Base-by-base conservation (phyloP, 2,329 filamentous ascomycete species). In the Geosmithia flava region DNA sequence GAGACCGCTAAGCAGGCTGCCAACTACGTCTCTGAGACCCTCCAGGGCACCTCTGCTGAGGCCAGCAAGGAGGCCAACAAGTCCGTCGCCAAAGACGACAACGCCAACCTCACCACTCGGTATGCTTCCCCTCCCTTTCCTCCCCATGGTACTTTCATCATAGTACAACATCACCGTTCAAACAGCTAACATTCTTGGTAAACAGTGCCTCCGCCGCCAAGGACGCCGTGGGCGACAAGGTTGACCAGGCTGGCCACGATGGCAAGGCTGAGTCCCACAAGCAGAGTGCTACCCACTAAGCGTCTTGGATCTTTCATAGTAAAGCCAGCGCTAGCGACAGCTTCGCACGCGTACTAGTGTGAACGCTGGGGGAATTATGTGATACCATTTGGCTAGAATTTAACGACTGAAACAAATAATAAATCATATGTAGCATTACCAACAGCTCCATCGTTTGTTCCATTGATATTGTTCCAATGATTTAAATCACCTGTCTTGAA, bases 31-130 rank as follows among this genome's bases (percentile, higher is more conserved):
- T 67, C 76, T 55, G 81, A 85, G 75, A 69, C 70, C 56, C 63
- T 83, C 60, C 75, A 83, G 71, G 72, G 78, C 57, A 69, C 70
- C 47, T 60, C 69, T 55, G 68, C 72, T 52, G 70, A 72, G 58
- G 72, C 74, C 53, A 76, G 71, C 69, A 84, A 85, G 76, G 80
- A 85, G 71, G 69, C 70, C 70, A 85, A 85, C 78, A 85, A 85
- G 77, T 63, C 71, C 56, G 68, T 80, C 56, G 81, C 81, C 63
- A 84, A 85, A 74, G 75, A 80, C 62, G 60, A 59, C 62, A 69
- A 81, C 59, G 73, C 69, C 54, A 56, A 55, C 52, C 13, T 80
- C 48, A 55, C 63, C 58, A 80, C 75, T 62, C 80, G 81, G 72
- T 75, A 63, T 62, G 69, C 48, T 42, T 2, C 43, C 13, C n/a